Evolutionary conservation across 306 rosid species (phyloP), one percentile per base, ranked within the genome.

Genomic region (Malus asiatica): DNA sequence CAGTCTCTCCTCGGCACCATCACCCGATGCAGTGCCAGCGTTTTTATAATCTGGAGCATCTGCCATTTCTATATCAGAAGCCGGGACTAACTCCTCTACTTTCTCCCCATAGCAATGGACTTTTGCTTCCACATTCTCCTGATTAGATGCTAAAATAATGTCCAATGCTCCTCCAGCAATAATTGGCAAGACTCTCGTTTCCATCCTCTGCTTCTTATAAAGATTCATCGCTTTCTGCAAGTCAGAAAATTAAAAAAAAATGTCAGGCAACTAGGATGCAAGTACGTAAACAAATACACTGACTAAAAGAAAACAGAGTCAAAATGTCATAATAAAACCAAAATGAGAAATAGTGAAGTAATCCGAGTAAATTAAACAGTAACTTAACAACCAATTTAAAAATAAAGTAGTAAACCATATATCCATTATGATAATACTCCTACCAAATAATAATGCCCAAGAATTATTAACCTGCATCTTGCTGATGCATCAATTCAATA

Each of bases 211-310:
- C 87, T 86, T 92, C 85, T 89, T 87, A 90, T 96, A 96, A 72
- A 90, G 84, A 79, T 87, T 86, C 74, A 92, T 82, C 42, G 97
- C 97, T 70, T 87, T 88, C 99, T 96, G 93, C 86, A 83, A 76
- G 71, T 40, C 66, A 83, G 45, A 67, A 74, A 80, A 72, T 69
- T 1, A 35, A 35, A 6, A 6, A 33, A 83, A 57, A 62, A 71
- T 40, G 62, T 72, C 63, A 81, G 71, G 52, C 63, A 77, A 45
- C 58, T 27, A 13, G 10, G 16, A 18, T 27, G 6, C 70, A 45
- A 42, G 46, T 25, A 30, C 60, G 42, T 7, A 35, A 35, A 2
- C 9, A 55, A 6, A 23, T 60, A 18, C n/a, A 62, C 11, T 2
- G 40, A 29, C 40, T 15, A 62, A 62, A 27, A 13, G 40, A 30